Base-by-base conservation (phyloP, 1,139 yeast species). In the Yamadazyma trypodendri region DNA sequence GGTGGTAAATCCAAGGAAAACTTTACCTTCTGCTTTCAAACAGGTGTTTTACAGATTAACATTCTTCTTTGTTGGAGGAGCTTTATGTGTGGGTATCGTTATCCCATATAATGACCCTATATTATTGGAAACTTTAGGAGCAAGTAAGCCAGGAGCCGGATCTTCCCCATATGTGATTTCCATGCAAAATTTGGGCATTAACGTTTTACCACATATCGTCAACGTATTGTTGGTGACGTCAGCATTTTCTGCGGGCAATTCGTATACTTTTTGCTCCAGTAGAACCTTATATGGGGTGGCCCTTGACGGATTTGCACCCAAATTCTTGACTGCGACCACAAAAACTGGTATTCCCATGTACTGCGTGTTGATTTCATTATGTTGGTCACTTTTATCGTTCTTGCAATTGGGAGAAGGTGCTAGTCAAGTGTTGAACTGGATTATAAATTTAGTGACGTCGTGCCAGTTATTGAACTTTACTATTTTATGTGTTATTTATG, bases 21-120 rank as follows among this genome's bases (percentile, higher is more conserved):
- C 83, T 42, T 81, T 85, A 46, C 92, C 92, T 49, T 79, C 77
- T 56, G 94, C 95, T 35, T 80, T 84, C 35, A 82, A 81, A 55
- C 84, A 79, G 55, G 86, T 79, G 4, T 80, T 81, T 53, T 81
- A 85, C 84, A 74, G 88, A 69, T 77, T 82, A 38, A 62, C 78
- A 12, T 59, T 81, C 27, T 82, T 81, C 58, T 82, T 81, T 60
- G 60, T 65, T 38, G 58, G 72, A 44, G 71, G 77, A 1, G 68
- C 76, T 17, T 56, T 73, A 24, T 57, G 73, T 32, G 71, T 73
- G 37, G 90, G 92, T 35, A 72, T 84, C 75, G 74, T 85, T 55
- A 89, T 84, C 40, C 81, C 90, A 21, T 80, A 80, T 48, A 77
- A 73, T 50, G 90, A 84, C 56, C 77, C 78, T 31, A 55, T 64